Conservation (phyloP, 2,329 filamentous ascomycete species). For the Leptodontidium sp. region DNA sequence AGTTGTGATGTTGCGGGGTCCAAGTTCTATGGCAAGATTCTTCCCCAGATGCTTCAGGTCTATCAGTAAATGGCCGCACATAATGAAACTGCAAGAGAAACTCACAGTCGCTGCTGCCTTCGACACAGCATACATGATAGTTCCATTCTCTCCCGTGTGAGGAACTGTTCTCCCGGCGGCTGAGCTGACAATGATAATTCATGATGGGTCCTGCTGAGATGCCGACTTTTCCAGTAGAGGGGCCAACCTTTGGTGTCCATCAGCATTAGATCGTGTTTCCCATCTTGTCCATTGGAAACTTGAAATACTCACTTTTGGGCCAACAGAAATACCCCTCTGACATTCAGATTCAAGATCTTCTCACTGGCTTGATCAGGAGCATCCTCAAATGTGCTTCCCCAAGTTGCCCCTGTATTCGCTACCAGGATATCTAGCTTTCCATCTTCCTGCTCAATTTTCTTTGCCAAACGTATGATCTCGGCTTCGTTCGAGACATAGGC, state of each 20-base stretch:
- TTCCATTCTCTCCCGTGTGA: slow-evolving; percentile 65
- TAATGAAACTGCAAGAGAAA: too few species aligned
- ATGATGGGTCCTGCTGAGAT: slow-evolving; percentile 61
- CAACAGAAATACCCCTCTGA: slow-evolving; percentile 74
- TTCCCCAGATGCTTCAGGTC: slow-evolving; percentile 63
- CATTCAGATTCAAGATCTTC: slow-evolving; percentile 75
- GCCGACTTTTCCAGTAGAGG: slow-evolving; percentile 61
- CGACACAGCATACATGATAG: slow-evolving; percentile 71
- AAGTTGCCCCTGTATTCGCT: slow-evolving; percentile 76
- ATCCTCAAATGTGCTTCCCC: slow-evolving; percentile 72
- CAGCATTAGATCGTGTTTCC: not conserved
- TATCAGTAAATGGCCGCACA: too few species aligned
- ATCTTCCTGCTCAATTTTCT: slow-evolving; percentile 62
- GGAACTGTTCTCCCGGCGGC: slow-evolving; percentile 71
- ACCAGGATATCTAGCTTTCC: slow-evolving; percentile 72
- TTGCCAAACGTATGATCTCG: slow-evolving; percentile 68
- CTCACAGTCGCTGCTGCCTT: slow-evolving; percentile 67
- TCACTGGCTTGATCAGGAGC: slow-evolving; percentile 66
- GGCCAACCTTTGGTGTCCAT: slow-evolving; percentile 35
- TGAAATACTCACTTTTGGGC: slow-evolving; percentile 60
- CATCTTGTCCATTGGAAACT: too few species aligned
- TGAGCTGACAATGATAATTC: slow-evolving; percentile 72
- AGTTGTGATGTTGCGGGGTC: slow-evolving; percentile 68
- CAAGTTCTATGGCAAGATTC: slow-evolving; percentile 75
- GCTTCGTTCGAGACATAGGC: slow-evolving; percentile 69